Conservation (phyloP, 495 filamentous ascomycete species). For the Cudoniella acicularis region DNA sequence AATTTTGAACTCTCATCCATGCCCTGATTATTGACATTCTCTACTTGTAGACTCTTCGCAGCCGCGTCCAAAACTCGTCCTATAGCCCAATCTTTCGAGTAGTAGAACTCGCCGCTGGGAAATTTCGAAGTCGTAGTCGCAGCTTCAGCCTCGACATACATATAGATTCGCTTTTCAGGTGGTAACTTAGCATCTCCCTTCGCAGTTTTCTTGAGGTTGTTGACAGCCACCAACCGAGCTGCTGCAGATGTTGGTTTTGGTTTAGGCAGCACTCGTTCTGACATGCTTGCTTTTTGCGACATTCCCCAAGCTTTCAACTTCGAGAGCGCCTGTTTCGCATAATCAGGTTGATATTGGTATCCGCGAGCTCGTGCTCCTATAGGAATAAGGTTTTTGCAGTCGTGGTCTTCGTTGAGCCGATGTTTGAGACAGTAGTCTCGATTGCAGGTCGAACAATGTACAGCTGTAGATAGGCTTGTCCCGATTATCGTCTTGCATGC, state of each 20-base stretch:
- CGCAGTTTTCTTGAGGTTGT: slow-evolving; percentile 74
- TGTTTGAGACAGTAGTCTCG: slow-evolving; percentile 90
- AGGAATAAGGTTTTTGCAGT: slow-evolving; percentile 66
- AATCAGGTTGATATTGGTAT: slow-evolving; percentile 38
- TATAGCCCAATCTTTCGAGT: slow-evolving; percentile 80
- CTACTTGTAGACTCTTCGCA: slow-evolving; percentile 72
- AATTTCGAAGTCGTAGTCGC: slow-evolving; percentile 71
- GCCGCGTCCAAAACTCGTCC: slow-evolving; percentile 85
- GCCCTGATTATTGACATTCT: slow-evolving; percentile 85
- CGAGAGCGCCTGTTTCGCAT: slow-evolving; percentile 56
- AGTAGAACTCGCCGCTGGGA: slow-evolving; percentile 79
- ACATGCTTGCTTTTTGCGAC: slow-evolving; percentile 51
- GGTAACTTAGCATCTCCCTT: slow-evolving; percentile 84
- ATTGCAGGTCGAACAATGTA: slow-evolving; percentile 78
- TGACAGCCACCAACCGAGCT: slow-evolving; percentile 58
- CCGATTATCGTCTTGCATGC: slow-evolving; percentile 83
- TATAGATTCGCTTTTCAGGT: slow-evolving; percentile 74
- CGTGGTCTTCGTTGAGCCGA: slow-evolving; percentile 81
- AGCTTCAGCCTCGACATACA: slow-evolving; percentile 82
- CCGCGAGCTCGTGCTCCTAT: slow-evolving; percentile 42
- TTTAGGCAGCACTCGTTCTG: slow-evolving; percentile 50
- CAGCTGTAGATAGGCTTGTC: slow-evolving; percentile 70
- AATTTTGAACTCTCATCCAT: slow-evolving; percentile 73
- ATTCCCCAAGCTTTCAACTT: slow-evolving; percentile 66
- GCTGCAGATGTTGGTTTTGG: slow-evolving; percentile 57